phyloP scores from a whole-genome alignment of 768 basidiomycete genomes.

The Suillus decipiens region DNA sequence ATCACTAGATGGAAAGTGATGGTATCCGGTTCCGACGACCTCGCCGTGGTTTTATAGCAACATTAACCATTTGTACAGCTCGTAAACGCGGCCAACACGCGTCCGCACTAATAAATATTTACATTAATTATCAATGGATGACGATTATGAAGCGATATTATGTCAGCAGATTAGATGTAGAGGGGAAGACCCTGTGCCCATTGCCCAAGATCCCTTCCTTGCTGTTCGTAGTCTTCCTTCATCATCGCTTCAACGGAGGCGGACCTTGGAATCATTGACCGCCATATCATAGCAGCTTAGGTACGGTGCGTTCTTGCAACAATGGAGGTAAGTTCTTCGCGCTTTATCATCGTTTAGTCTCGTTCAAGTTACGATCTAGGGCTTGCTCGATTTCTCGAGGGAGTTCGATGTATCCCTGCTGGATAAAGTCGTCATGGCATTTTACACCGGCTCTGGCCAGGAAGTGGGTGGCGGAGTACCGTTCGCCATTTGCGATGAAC shows the following conservation, averaged over 20 bases:
- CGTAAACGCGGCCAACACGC: background rate
- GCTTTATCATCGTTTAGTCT: slow-evolving; percentile 7
- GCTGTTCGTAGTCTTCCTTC: slow-evolving; percentile 16
- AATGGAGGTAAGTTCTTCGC: slow-evolving; percentile 40
- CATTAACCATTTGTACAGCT: background rate
- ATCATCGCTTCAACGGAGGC: slow-evolving; percentile 15
- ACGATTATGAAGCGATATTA: slow-evolving; percentile 27
- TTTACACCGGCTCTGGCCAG: slow-evolving; percentile 82
- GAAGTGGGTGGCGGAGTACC: slow-evolving; percentile 54
- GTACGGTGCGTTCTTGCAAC: slow-evolving; percentile 14
- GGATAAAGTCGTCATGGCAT: slow-evolving; percentile 91
- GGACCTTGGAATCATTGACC: slow-evolving; percentile 11
- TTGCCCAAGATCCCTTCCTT: slow-evolving; percentile 22
- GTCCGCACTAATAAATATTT: background rate
- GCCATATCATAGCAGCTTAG: slow-evolving; percentile 13
- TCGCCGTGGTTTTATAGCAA: background rate
- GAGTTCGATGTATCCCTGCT: slow-evolving; percentile 92
- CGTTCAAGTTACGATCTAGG: slow-evolving; percentile 44
- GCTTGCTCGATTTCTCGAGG: slow-evolving; percentile 88
- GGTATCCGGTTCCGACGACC: background rate
- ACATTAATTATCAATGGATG: background rate
- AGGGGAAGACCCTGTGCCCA: slow-evolving; percentile 34
- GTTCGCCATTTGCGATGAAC: slow-evolving; percentile 12
- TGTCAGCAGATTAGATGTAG: slow-evolving; percentile 36
- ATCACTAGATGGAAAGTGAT: slow-evolving; percentile 1